Conservation (phyloP, 331 rosid species). For the Cydonia oblonga region DNA sequence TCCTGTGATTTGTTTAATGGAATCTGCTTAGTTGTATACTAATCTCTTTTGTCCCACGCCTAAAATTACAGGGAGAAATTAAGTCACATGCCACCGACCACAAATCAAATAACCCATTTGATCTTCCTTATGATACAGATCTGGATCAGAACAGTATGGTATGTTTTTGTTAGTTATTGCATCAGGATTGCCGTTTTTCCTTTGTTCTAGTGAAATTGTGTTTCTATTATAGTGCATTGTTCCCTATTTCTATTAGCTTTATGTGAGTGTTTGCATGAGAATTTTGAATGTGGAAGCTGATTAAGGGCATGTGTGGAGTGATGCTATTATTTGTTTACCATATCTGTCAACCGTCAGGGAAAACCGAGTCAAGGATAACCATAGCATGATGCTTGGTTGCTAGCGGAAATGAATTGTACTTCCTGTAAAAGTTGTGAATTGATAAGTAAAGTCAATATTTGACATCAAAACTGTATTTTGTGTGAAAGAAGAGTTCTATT, state of each 20-base stretch:
- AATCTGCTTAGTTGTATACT: background rate
- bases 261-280: background rate
- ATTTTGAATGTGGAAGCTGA: background rate
- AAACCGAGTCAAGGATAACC: background rate
- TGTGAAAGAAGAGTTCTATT: background rate
- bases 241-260: background rate
- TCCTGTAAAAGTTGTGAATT: background rate
- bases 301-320: background rate
- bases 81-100: constrained; percentile 17
- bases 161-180: background rate
- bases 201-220: background rate
- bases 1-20: background rate
- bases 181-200: background rate
- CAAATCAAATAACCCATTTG: constrained; percentile 62
- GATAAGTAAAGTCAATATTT: background rate
- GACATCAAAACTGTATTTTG: background rate
- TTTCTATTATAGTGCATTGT: background rate
- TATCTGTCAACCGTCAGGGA: background rate
- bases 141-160: constrained; percentile 47
- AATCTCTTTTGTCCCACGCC: background rate
- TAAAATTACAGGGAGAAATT: constrained; percentile 34
- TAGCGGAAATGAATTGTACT: background rate
- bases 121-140: constrained; percentile 42
- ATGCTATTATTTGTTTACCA: background rate
- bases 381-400: background rate